Evolutionary conservation across 2,329 filamentous ascomycete genomes (phyloP).

Genomic region (Clarireedia paspali): DNA sequence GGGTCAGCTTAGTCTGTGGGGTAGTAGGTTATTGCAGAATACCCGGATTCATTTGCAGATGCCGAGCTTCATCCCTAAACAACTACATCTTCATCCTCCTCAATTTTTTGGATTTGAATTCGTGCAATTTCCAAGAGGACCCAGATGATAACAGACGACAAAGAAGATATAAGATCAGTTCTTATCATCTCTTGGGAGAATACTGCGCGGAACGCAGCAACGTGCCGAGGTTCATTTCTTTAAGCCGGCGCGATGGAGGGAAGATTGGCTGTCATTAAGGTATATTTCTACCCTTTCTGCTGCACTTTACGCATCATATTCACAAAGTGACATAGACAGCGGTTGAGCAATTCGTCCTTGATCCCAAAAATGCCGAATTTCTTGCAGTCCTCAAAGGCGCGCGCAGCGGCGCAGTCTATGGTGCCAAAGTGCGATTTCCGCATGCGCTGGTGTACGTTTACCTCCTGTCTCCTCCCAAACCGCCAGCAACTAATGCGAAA

Average conservation of each 20-base stretch:
- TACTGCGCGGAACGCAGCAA: neutral
- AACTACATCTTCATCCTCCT: neutral
- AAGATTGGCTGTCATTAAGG: conserved; percentile 23
- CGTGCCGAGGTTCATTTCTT: conserved; percentile 22
- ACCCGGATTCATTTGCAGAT: conserved; percentile 8
- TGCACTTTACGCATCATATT: neutral
- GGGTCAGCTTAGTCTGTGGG: conserved; percentile 11
- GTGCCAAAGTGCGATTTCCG: conserved; percentile 94
- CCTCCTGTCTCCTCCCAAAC: neutral
- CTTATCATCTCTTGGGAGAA: no score
- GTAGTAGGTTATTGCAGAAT: conserved; percentile 4
- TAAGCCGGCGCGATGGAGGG: conserved; percentile 17
- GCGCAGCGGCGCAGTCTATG: conserved; percentile 95
- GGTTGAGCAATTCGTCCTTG: conserved; percentile 70
- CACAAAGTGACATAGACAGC: conserved; percentile 20
- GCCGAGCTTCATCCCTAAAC: conserved; percentile 14
- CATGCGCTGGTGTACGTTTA: conserved; percentile 74
- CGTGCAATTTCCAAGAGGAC: neutral
- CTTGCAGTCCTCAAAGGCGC: conserved; percentile 85
- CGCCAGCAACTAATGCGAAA: conserved; percentile 1
- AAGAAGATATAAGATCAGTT: neutral
- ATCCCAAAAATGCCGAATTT: conserved; percentile 78
- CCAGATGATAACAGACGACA: neutral
- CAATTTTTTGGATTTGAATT: no score
- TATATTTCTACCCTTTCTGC: conserved; percentile 5